Evolutionary conservation across 805 yeast species (phyloP).

Genomic region (Cyberlindnera maritima): DNA sequence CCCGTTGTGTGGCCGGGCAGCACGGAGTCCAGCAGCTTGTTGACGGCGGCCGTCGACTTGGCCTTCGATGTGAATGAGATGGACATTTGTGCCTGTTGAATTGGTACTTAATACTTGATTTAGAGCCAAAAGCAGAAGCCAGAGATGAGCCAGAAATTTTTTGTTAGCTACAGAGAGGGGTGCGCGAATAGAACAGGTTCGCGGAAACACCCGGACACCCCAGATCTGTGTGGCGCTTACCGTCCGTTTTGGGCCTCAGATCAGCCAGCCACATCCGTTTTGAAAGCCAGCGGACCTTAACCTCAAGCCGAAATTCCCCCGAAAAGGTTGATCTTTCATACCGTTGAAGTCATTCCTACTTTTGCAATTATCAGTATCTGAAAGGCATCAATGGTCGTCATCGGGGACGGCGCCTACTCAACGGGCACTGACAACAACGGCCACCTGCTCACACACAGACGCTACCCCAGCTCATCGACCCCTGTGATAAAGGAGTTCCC

Average conservation of each 20-base stretch:
- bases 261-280: background rate
- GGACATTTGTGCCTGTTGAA: background rate
- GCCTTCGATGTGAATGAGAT: slow-evolving; percentile 4
- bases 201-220: background rate
- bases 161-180: background rate
- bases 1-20: slow-evolving; percentile 34
- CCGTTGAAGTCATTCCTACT: no score
- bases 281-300: background rate
- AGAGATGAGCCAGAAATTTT: background rate
- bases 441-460: slow-evolving; percentile 6
- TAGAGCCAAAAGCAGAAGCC: no score
- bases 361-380: no score
- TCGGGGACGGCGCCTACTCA: slow-evolving; percentile 1
- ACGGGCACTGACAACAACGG: background rate
- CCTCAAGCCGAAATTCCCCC: no score
- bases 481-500: slow-evolving; percentile 13
- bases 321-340: no score
- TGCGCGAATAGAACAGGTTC: background rate
- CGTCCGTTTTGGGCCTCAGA: background rate
- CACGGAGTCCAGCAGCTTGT: slow-evolving; percentile 35
- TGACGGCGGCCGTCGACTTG: slow-evolving; percentile 32
- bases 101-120: background rate
- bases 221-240: background rate
- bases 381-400: slow-evolving; percentile 1
- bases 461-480: slow-evolving; percentile 7